Evolutionary conservation across 768 basidiomycete species (phyloP).

Genomic region (Hysterangium stoloniferum): DNA sequence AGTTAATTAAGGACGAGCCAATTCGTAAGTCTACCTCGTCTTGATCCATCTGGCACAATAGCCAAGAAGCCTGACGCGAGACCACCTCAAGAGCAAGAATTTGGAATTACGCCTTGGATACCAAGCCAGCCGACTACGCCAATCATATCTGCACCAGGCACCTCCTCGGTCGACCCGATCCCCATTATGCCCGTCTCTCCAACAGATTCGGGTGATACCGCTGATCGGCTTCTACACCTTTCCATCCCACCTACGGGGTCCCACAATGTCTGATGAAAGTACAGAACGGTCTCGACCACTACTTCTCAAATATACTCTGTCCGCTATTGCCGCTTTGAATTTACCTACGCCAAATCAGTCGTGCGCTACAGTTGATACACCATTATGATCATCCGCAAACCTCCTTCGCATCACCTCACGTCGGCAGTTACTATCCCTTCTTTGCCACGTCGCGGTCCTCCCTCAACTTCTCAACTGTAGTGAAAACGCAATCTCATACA

Average conservation of each 20-base stretch:
- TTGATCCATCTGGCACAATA: background rate
- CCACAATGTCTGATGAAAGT: no score
- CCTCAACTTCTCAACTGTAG: background rate
- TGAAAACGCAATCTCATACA: background rate
- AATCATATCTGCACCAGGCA: no score
- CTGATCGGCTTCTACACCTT: background rate
- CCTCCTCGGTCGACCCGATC: no score
- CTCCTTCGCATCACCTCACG: background rate
- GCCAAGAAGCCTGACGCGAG: background rate
- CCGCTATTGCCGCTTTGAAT: background rate
- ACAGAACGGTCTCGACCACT: no score
- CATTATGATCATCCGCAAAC: background rate
- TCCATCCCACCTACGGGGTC: background rate
- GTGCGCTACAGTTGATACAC: background rate
- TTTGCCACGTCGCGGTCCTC: background rate
- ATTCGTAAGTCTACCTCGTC: background rate
- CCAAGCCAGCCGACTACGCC: background rate
- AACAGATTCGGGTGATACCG: no score
- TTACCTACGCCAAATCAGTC: background rate
- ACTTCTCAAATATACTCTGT: background rate
- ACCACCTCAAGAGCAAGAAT: background rate
- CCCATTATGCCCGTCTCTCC: no score
- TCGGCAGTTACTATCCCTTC: background rate
- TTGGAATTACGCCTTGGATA: background rate
- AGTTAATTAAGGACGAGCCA: no score